phyloP scores from a whole-genome alignment of 768 basidiomycete genomes.

The Russula abietina region DNA sequence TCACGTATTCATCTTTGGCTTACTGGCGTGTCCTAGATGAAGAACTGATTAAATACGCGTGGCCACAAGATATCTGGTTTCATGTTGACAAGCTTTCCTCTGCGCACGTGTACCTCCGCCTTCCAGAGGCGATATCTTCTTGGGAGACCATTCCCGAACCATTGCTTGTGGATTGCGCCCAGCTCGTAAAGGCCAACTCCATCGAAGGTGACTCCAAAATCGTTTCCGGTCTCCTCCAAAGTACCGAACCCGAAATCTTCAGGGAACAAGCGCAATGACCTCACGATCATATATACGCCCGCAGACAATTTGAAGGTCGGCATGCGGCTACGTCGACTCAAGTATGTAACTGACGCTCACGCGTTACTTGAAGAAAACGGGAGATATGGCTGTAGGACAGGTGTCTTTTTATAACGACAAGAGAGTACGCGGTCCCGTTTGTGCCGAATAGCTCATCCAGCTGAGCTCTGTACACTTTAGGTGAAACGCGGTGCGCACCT shows the following conservation, averaged over 20 bases:
- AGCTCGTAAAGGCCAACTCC: constrained; percentile 95
- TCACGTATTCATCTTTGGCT: not conserved
- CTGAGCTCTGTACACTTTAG: constrained; percentile 33
- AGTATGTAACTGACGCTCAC: too few species aligned
- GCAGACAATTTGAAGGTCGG: constrained; percentile 84
- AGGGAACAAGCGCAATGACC: constrained; percentile 95
- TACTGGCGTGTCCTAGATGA: constrained; percentile 56
- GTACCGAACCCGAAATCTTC: not conserved
- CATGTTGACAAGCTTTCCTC: constrained; percentile 98
- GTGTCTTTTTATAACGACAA: constrained; percentile 94
- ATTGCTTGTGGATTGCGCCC: constrained; percentile 79
- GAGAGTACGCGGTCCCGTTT: constrained; percentile 41
- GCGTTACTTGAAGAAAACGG: constrained; percentile 66
- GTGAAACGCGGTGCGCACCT: constrained; percentile 67
- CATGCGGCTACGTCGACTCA: not conserved
- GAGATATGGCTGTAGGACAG: constrained; percentile 95
- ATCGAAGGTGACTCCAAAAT: constrained; percentile 67
- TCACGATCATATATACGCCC: constrained; percentile 93
- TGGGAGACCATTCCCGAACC: constrained; percentile 87
- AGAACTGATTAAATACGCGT: constrained; percentile 88
- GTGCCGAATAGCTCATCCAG: not conserved
- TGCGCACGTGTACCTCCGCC: constrained; percentile 93
- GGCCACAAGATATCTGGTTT: constrained; percentile 88
- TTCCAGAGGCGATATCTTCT: constrained; percentile 63
- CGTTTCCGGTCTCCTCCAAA: not conserved